Conservation (phyloP, 2,329 filamentous ascomycete genomes). For the Hawksworthiomyces lignivorus region DNA sequence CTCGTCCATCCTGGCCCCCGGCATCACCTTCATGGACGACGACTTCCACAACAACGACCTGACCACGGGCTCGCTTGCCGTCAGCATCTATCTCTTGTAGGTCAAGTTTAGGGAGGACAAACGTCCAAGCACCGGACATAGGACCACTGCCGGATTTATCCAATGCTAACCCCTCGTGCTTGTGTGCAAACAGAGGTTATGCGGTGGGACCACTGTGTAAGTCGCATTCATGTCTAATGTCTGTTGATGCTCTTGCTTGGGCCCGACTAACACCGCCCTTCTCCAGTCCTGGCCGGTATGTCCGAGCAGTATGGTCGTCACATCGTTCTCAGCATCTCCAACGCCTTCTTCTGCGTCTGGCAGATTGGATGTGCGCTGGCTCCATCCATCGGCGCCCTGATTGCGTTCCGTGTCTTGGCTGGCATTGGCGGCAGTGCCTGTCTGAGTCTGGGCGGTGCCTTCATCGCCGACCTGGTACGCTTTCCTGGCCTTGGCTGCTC, state of each 20-base stretch:
- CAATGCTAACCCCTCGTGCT: neutral
- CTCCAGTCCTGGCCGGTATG: slow-evolving; percentile 31
- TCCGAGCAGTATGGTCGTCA: slow-evolving; percentile 17
- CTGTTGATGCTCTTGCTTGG: too few relatives aligned
- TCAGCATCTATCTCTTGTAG: slow-evolving; percentile 53
- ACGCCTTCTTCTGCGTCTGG: slow-evolving; percentile 54
- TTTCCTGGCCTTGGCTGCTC: too few relatives aligned
- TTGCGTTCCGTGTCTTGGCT: slow-evolving; percentile 16
- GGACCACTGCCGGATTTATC: too few relatives aligned
- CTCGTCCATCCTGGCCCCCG: slow-evolving; percentile 51
- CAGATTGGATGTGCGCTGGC: slow-evolving; percentile 59
- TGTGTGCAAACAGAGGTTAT: slow-evolving; percentile 38
- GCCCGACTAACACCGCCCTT: slow-evolving; percentile 31
- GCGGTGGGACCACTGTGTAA: slow-evolving; percentile 50
- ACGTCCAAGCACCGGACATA: too few relatives aligned
- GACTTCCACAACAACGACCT: slow-evolving; percentile 37
- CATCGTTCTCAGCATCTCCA: slow-evolving; percentile 69
- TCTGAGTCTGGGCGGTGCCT: slow-evolving; percentile 14
- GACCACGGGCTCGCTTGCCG: slow-evolving; percentile 43
- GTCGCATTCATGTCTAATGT: neutral
- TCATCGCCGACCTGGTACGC: slow-evolving; percentile 12
- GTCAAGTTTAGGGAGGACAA: too few relatives aligned
- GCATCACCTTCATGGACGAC: slow-evolving; percentile 32
- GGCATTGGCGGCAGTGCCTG: slow-evolving; percentile 15
- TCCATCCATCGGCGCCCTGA: slow-evolving; percentile 37